Evolutionary conservation across 805 yeast species (phyloP).

Genomic region (Starmerella tilneyi): DNA sequence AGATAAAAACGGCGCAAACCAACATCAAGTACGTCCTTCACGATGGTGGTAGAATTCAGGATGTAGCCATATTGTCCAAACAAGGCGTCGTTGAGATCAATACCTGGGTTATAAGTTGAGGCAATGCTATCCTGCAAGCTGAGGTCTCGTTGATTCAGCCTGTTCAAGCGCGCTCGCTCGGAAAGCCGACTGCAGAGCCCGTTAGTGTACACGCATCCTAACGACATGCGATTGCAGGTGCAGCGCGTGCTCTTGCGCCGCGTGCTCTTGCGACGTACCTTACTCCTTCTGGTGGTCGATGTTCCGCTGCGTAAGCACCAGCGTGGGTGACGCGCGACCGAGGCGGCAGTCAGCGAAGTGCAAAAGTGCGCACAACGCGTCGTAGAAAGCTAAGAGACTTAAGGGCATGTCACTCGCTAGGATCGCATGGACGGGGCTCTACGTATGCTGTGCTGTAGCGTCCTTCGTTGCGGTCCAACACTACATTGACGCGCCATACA

Average conservation of each 20-base stretch:
- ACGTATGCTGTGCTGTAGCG: neutral
- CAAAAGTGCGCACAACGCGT: no score
- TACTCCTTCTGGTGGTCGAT: no score
- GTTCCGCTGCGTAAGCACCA: no score
- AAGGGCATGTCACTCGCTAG: no score
- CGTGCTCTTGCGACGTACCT: no score
- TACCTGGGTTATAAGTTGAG: slow-evolving; percentile 30
- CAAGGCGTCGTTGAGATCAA: slow-evolving; percentile 29
- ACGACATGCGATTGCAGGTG: slow-evolving; percentile 9
- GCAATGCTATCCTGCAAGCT: slow-evolving; percentile 30
- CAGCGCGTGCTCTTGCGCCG: neutral
- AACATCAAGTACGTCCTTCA: slow-evolving; percentile 26
- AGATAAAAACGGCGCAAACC: slow-evolving; percentile 35
- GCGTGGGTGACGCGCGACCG: no score
- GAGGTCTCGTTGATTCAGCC: slow-evolving; percentile 32
- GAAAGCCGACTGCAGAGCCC: slow-evolving; percentile 24
- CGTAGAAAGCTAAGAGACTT: no score
- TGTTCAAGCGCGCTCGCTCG: slow-evolving; percentile 19
- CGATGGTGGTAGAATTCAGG: slow-evolving; percentile 20
- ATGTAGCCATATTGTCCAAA: slow-evolving; percentile 30
- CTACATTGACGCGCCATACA: slow-evolving; percentile 26
- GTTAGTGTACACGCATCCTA: slow-evolving; percentile 20
- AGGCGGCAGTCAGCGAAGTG: no score
- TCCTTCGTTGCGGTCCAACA: slow-evolving; percentile 12
- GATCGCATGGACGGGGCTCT: neutral